Evolutionary conservation across 2,329 filamentous ascomycete genomes (phyloP), one percentile per base, ranked within the genome.

Genomic region (Didymella pinodella): DNA sequence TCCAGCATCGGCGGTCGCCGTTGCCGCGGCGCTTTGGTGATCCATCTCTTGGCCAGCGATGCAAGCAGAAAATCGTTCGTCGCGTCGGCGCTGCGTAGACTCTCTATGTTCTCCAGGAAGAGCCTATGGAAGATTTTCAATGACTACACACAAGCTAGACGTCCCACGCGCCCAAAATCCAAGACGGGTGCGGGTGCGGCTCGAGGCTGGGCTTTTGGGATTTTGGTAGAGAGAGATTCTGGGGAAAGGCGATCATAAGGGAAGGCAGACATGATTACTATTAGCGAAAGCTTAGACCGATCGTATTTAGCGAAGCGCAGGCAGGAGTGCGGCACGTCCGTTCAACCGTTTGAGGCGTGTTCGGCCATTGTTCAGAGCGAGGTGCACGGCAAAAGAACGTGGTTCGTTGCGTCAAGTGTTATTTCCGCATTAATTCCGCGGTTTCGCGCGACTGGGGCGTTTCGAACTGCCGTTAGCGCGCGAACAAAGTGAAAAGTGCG

Each of bases 311-410:
- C 45, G 45, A 41, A 26, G 31, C 38, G 32, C 36, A 47, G 41
- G 26, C 34, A 31, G 54, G 29, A n/a, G 7, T 40, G 36, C 32
- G 22, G 56, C 56, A 54, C 56, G 56, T 46, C 50, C 46, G 25
- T 46, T 54, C 40, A 36, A 47, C 46, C 32, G 56, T 59, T 59
- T 50, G 56, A 54, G 49, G 46, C 51, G 38, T 56, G 52, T 45
- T 56, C 57, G 57, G 51, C 47, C 57, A 56, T 31, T 47, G 57
- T 51, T 20, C 47, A 59, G 51, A 54, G 57, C 52, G 57, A 59
- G 41, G 22, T 48, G 51, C 51, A 48, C 47, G 48, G 44, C 53
- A 45, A 61, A 53, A 53, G 45, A 52, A 31, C 29, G 48, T 28
- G 44, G 32, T 49, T 53, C 20, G 43, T 44, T 29, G 38, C 48